Conservation (phyloP, 1,284 basidiomycete genomes). For the Amylostereum areolatum region DNA sequence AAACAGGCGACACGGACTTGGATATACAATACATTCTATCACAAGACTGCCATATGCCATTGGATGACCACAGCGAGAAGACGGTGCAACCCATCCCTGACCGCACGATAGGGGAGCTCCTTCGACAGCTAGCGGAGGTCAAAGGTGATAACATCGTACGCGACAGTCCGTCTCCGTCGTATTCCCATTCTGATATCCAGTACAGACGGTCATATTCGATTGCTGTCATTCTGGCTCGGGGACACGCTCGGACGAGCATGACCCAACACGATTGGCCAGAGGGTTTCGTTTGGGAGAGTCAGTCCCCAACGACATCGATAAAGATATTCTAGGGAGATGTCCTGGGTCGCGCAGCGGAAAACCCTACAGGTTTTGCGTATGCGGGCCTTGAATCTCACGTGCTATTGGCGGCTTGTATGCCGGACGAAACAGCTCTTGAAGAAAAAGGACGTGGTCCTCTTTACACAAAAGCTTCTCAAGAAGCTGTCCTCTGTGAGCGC, state of each 20-base stretch:
- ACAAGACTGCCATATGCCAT: slow-evolving; percentile 13
- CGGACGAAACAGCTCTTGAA: slow-evolving; percentile 11
- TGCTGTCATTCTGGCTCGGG: slow-evolving; percentile 27
- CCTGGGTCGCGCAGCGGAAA: neutral
- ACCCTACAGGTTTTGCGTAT: slow-evolving; percentile 3
- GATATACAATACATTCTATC: slow-evolving; percentile 20
- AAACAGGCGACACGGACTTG: neutral
- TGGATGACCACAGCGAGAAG: neutral
- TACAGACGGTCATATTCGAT: slow-evolving; percentile 24
- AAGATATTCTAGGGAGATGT: neutral
- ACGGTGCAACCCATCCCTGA: slow-evolving; percentile 17
- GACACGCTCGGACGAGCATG: slow-evolving; percentile 12
- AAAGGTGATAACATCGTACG: slow-evolving; percentile 27
- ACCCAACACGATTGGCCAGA: neutral
- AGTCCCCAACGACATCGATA: neutral
- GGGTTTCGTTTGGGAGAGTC: slow-evolving; percentile 6
- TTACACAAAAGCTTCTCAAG: slow-evolving; percentile 11
- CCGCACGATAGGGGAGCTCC: slow-evolving; percentile 15
- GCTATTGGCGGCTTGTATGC: slow-evolving; percentile 14
- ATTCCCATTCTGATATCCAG: neutral
- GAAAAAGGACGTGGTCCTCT: slow-evolving; percentile 7
- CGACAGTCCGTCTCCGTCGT: neutral
- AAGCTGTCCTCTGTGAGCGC: neutral
- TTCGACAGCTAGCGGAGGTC: slow-evolving; percentile 14
- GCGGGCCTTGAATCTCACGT: slow-evolving; percentile 14